Conservation (phyloP, 2,329 filamentous ascomycete genomes). For the Pyrenophora tritici-repentis region DNA sequence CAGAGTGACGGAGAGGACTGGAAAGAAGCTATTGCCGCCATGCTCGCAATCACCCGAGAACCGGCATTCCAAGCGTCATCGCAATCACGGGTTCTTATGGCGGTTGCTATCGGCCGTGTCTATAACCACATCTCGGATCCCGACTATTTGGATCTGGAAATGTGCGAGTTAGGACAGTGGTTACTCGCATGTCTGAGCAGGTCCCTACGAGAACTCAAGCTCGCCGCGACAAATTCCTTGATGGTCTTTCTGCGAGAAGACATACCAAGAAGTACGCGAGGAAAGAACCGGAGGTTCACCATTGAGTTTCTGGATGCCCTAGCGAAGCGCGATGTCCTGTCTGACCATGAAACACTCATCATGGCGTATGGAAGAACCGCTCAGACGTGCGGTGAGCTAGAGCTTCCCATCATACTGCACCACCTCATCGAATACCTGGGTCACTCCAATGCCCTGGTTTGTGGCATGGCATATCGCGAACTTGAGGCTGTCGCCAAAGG, state of each 20-base stretch:
- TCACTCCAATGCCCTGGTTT: conserved; percentile 77
- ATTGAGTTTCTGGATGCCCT: conserved; percentile 74
- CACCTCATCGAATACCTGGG: conserved; percentile 86
- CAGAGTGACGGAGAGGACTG: conserved; percentile 31
- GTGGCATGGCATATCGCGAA: conserved; percentile 82
- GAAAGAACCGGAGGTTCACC: conserved; percentile 70
- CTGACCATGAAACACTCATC: conserved; percentile 81
- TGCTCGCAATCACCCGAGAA: conserved; percentile 38
- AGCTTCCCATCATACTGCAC: conserved; percentile 83
- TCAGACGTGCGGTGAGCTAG: conserved; percentile 73
- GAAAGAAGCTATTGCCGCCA: conserved; percentile 38
- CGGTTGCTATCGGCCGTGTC: conserved; percentile 64
- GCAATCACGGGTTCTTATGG: conserved; percentile 40
- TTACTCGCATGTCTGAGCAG: conserved; percentile 81
- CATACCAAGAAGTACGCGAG: conserved; percentile 54
- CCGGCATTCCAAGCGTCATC: conserved; percentile 37
- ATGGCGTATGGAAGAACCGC: conserved; percentile 86
- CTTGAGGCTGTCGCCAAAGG: conserved; percentile 73
- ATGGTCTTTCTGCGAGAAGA: conserved; percentile 65
- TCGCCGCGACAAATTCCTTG: conserved; percentile 74
- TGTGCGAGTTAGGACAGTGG: conserved; percentile 74
- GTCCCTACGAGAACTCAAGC: conserved; percentile 80
- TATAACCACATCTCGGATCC: conserved; percentile 67
- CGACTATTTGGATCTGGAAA: conserved; percentile 68
- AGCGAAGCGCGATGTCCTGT: conserved; percentile 69